These are phyloP conservation scores for Quercus suber DNA, from an alignment of 306 rosid genomes.

Conservation along the genomic window DNA sequence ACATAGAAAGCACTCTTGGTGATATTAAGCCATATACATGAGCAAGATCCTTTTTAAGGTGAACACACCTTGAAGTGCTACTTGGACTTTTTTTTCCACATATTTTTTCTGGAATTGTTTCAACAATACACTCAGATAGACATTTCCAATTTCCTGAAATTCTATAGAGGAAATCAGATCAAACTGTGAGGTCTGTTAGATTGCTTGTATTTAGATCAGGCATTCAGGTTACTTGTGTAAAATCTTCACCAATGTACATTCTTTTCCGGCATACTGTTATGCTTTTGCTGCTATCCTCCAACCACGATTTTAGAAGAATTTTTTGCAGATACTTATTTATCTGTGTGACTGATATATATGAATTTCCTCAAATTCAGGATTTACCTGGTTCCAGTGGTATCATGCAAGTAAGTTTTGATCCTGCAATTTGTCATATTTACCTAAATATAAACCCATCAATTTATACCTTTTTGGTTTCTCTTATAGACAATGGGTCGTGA, in stretches of 20 bases:
- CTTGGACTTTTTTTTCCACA: not conserved
- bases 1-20: not conserved
- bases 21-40: not conserved
- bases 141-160: not conserved
- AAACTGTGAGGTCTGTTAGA: not conserved
- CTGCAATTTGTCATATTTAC: slow-evolving; percentile 18
- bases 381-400: slow-evolving; percentile 94
- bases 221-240: not conserved
- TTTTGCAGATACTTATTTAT: slow-evolving; percentile 10
- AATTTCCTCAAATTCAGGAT: slow-evolving; percentile 52
- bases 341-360: slow-evolving; percentile 20
- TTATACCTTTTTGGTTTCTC: slow-evolving; percentile 28
- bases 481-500: slow-evolving; percentile 91
- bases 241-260: not conserved
- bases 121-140: not conserved
- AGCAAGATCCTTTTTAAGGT: not conserved
- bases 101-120: not conserved
- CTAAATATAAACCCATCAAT: slow-evolving; percentile 4
- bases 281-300: not conserved
- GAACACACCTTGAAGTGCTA: not conserved
- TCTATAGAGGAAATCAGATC: not conserved
- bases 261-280: not conserved
- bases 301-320: not conserved
- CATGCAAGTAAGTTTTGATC: slow-evolving; percentile 74
- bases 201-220: not conserved